Conservation (phyloP, 1,139 yeast species). For the Zygoascus sp. region DNA sequence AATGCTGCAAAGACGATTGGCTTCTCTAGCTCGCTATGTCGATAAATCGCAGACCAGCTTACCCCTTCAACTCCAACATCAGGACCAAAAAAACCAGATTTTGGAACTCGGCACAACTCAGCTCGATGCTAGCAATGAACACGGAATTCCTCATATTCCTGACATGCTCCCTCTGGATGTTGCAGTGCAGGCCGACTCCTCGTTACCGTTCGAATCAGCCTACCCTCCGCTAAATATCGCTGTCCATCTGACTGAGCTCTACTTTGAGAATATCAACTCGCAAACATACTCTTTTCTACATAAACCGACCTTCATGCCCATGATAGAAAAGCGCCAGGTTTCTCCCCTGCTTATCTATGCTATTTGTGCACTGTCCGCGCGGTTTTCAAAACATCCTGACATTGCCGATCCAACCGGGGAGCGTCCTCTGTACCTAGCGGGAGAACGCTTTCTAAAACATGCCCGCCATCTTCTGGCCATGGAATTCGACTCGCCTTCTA, state of each 20-base stretch:
- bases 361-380: constrained; percentile 36
- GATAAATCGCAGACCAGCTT: too few relatives aligned
- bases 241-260: constrained; percentile 29
- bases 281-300: constrained; percentile 38
- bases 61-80: too few relatives aligned
- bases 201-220: constrained; percentile 11
- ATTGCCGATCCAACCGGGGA: constrained; percentile 15
- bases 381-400: constrained; percentile 36
- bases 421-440: constrained; percentile 30
- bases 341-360: constrained; percentile 34
- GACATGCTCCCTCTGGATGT: constrained; percentile 4
- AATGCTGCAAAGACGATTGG: constrained; percentile 33
- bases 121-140: neutral
- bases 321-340: constrained; percentile 30
- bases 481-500: constrained; percentile 34
- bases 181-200: neutral
- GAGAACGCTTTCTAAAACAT: constrained; percentile 32
- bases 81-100: neutral
- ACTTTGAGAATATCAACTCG: constrained; percentile 35
- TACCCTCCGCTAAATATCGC: constrained; percentile 24
- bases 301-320: constrained; percentile 33
- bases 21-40: constrained; percentile 21
- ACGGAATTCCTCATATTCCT: constrained; percentile 3
- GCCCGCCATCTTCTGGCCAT: constrained; percentile 31
- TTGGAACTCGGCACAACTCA: neutral